These are phyloP conservation scores for Tanacetum coccineum DNA, from an alignment of 129 eudicot genomes.

Conservation along the genomic window DNA sequence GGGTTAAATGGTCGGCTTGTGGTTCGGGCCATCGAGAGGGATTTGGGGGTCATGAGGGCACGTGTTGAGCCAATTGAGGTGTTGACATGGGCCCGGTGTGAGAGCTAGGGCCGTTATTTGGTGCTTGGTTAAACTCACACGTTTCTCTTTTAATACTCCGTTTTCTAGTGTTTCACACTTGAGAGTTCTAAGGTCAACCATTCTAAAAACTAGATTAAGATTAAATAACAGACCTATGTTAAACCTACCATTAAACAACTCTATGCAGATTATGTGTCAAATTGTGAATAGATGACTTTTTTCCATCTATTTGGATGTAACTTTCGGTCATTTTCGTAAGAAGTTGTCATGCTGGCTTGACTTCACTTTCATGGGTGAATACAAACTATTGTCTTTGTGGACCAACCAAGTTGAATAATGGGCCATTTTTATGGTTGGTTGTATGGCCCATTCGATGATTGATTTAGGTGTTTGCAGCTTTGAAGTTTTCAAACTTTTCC, in stretches of 20 bases:
- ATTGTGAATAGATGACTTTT: no score
- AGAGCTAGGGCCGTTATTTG: conserved; percentile 13
- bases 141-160: conserved; percentile 18
- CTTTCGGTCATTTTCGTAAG: no score
- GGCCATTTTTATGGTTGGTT: neutral
- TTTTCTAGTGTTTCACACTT: conserved; percentile 30
- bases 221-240: no score
- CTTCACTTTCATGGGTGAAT: no score
- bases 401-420: neutral
- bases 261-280: no score
- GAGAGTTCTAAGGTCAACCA: neutral
- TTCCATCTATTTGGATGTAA: no score
- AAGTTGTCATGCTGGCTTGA: no score
- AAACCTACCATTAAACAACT: no score
- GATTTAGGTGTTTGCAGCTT: neutral
- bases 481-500: no score
- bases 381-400: neutral
- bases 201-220: no score
- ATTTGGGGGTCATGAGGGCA: conserved; percentile 19
- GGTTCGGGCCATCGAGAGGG: conserved; percentile 15
- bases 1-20: conserved; percentile 29
- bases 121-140: conserved; percentile 23
- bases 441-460: neutral
- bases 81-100: conserved; percentile 16
- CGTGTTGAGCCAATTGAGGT: conserved; percentile 26